Base-by-base conservation (phyloP, 108 stramenopile species). In the Conticribra guillardii region DNA sequence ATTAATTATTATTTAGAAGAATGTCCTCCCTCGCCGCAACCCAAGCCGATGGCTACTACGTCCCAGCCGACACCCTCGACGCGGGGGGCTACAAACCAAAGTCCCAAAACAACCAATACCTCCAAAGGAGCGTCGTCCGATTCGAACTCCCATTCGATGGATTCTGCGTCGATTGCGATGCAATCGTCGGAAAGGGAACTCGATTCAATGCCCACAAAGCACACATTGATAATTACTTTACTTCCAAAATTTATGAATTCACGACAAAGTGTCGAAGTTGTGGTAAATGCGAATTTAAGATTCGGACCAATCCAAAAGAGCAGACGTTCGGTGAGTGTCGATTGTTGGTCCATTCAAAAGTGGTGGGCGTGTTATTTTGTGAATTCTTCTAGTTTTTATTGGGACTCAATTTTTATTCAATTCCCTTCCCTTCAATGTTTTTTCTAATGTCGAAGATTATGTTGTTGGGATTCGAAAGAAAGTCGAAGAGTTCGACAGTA, bases 141-240 rank as follows among this genome's bases (percentile, higher is more conserved):
- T 99, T 99, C 69, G 98, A 98, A 84, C 80, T 99, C 1, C 97
- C 96, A 21, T 90, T 87, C 62, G 77, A 94, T 74, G 92, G 89
- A 1, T 83, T 96, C 73, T 99, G 98, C 80, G 57, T 75, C 5
- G 48, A 65, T 7, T 99, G 98, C 69, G 28, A 72, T 7, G 37
- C 66, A 16, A 85, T 80, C 45, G 87, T 96, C 24, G 86, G 86
- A 1, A 83, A 91, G 71, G 95, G 95, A 24, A 96, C 92, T 15
- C 84, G 98, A 4, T 99, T 95, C 84, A 98, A 99, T 74, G 97
- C 98, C 5, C 82, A 91, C 61, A 99, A 99, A 64, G 80, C 73
- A 2, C 71, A 89, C 23, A 89, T 91, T 19, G 96, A 80, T 16
- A 68, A 78, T 27, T 97, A 97, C 73, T 92, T 91, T 62, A 85